Evolutionary conservation across 1,139 yeast genomes (phyloP).

Genomic region (Suhomyces taliae): DNA sequence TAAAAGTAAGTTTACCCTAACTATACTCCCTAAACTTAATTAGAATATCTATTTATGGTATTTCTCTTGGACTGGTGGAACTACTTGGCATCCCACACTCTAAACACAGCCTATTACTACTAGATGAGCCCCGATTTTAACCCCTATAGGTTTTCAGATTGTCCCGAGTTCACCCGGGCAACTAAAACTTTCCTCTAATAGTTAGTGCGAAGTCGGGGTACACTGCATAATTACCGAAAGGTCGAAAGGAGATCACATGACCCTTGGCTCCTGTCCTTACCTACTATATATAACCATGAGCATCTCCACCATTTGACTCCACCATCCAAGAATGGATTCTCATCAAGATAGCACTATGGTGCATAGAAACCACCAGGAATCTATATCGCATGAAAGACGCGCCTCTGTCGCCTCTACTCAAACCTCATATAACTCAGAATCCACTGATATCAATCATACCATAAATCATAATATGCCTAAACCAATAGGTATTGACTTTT

Average conservation of each 20-base stretch:
- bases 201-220: neutral
- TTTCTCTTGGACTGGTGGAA: too few relatives aligned
- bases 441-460: too few relatives aligned
- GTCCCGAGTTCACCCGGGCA: neutral
- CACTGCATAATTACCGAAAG: neutral
- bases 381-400: neutral
- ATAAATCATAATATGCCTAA: neutral
- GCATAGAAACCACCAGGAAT: neutral
- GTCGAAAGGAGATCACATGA: neutral
- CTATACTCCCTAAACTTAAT: too few relatives aligned
- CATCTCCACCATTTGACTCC: neutral
- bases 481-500: neutral
- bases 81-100: neutral
- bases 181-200: too few relatives aligned
- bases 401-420: too few relatives aligned
- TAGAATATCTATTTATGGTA: too few relatives aligned
- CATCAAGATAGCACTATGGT: neutral
- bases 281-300: neutral
- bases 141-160: neutral
- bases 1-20: too few relatives aligned
- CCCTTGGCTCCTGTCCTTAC: neutral
- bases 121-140: neutral
- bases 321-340: neutral
- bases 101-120: too few relatives aligned
- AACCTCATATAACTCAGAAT: too few relatives aligned